These are phyloP conservation scores for Hygrophorus russula DNA, from an alignment of 768 basidiomycete species.

Conservation along the genomic window DNA sequence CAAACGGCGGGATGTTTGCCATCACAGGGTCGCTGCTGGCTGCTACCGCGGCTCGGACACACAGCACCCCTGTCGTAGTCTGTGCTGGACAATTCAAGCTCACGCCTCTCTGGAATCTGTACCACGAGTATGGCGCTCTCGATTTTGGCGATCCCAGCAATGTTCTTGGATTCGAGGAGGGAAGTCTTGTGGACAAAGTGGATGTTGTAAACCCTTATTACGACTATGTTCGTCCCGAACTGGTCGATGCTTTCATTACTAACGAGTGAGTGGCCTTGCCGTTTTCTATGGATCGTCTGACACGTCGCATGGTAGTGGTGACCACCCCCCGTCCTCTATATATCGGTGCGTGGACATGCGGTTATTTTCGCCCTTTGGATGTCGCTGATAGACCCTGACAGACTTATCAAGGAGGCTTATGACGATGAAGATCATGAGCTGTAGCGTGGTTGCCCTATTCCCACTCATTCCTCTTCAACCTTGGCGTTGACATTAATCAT, in stretches of 20 bases:
- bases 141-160: conserved; percentile 63
- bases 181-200: conserved; percentile 71
- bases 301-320: conserved; percentile 50
- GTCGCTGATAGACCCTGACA: conserved; percentile 17
- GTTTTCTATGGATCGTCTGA: not conserved
- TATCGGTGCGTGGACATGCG: conserved; percentile 45
- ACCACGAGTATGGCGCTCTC: conserved; percentile 75
- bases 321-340: conserved; percentile 92
- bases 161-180: conserved; percentile 67
- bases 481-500: no score
- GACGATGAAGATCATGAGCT: conserved; percentile 90
- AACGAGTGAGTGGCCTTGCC: conserved; percentile 73
- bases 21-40: conserved; percentile 77
- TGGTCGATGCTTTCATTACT: conserved; percentile 90
- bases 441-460: conserved; percentile 20
- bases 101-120: conserved; percentile 83
- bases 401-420: conserved; percentile 87
- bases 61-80: conserved; percentile 87
- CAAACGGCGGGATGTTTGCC: conserved; percentile 93
- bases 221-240: conserved; percentile 88
- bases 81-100: conserved; percentile 96
- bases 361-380: not conserved
- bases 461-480: conserved; percentile 4
- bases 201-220: conserved; percentile 95
- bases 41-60: conserved; percentile 78